Conservation (phyloP, 345 rosid genomes). For the Lepidium sativum region DNA sequence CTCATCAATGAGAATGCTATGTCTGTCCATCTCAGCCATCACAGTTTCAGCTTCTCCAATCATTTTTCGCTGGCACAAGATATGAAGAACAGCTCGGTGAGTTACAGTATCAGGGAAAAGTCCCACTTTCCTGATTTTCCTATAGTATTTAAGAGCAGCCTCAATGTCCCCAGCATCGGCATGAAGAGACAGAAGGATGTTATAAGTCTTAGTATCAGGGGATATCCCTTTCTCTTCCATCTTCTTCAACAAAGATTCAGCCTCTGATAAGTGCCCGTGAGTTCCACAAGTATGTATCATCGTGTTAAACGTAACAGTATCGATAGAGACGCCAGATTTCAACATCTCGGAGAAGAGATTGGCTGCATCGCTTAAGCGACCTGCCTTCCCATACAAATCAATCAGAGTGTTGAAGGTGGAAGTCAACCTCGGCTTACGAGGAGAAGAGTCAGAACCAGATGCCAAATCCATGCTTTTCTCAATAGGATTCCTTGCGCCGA, state of each 20-base stretch:
- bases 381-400: slow-evolving; percentile 93
- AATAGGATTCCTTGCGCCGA: slow-evolving; percentile 49
- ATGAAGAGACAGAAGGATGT: slow-evolving; percentile 58
- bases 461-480: slow-evolving; percentile 21
- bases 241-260: slow-evolving; percentile 64
- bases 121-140: slow-evolving; percentile 61
- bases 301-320: slow-evolving; percentile 75
- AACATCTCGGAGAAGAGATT: slow-evolving; percentile 68
- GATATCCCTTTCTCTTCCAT: slow-evolving; percentile 63
- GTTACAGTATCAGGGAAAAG: slow-evolving; percentile 72
- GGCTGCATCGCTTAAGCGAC: slow-evolving; percentile 75
- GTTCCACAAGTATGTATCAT: slow-evolving; percentile 85
- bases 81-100: slow-evolving; percentile 64
- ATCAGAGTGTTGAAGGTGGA: slow-evolving; percentile 73
- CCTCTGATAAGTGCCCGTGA: slow-evolving; percentile 61
- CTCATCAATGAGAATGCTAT: slow-evolving; percentile 43
- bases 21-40: slow-evolving; percentile 52
- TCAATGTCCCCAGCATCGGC: slow-evolving; percentile 66
- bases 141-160: slow-evolving; percentile 51
- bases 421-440: slow-evolving; percentile 55
- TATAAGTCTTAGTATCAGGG: slow-evolving; percentile 82
- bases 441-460: slow-evolving; percentile 19
- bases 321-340: slow-evolving; percentile 62
- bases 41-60: slow-evolving; percentile 56
- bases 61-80: slow-evolving; percentile 60